Evolutionary conservation across 2,329 filamentous ascomycete species (phyloP), one percentile per base, ranked within the genome.

Genomic region (Venturia nashicola): DNA sequence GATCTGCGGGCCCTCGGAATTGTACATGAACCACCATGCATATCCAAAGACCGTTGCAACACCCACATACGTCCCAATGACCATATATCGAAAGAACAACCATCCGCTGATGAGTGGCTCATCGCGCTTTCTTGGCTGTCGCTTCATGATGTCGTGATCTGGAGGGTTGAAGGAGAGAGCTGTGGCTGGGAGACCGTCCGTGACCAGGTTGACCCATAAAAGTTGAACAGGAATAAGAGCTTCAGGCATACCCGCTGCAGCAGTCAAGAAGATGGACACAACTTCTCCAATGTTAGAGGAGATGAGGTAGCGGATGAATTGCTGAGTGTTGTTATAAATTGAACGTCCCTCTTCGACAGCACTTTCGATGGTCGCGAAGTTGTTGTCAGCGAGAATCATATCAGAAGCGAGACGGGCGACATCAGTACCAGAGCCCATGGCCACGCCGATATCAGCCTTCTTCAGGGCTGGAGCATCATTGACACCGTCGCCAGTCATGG

Each of bases 1-100:
- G 76, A 99, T 96, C 75, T 96, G 90, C 32, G 94, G 94, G 0
- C 94, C 94, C 68, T 87, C 85, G 9, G 86, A 78, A 79, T 97
- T 93, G 81, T 89, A 96, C 88, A 99, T 92, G 81, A 97, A 99
- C 90, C 91, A 99, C 94, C 94, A 99, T n/a, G 91, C 93, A 73
- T 99, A 99, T 57, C 95, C 94, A 72, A 88, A 91, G 23, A 99
- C 95, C 3, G 94, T 99, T 63, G 94, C 94, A 48, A 91, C 81
- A 73, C 94, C 94, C 65, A 99, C 94, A 68, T 99, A 99, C 9
- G 86, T 91, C 66, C 94, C 94, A 70, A 99, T 94, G 61, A 97
- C 87, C 80, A 99, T 86, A 77, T 99, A 99, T 62, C 94, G 87
- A 83, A 97, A 91, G 80, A 99, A 97, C 46, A 99, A 79, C 94